Evolutionary conservation across 139 green algal species (phyloP).

Genomic region (Zygnema cylindricum): DNA sequence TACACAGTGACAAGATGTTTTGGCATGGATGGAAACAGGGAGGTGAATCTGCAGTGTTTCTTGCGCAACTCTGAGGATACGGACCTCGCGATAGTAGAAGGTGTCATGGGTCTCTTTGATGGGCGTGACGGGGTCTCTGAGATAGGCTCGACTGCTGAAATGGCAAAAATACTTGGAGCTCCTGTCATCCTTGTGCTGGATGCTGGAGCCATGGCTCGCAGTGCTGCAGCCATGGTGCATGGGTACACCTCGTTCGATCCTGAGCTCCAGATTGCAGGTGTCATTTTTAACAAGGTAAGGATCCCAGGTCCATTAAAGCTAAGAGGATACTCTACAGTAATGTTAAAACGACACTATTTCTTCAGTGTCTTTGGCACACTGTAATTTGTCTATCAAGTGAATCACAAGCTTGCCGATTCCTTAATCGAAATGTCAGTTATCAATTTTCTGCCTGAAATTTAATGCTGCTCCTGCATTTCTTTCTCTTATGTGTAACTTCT

Average conservation of each 20-base stretch:
- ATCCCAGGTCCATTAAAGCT: not conserved
- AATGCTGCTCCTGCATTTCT: too few species aligned
- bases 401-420: too few species aligned
- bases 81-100: constrained; percentile 84
- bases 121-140: constrained; percentile 73
- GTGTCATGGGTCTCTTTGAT: constrained; percentile 84
- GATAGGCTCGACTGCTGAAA: constrained; percentile 78
- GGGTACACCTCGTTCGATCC: constrained; percentile 78
- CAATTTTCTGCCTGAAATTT: too few species aligned
- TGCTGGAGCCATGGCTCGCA: constrained; percentile 69
- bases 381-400: too few species aligned
- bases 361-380: too few species aligned
- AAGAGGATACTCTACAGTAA: too few species aligned
- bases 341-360: too few species aligned
- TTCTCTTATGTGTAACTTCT: too few species aligned
- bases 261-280: constrained; percentile 70
- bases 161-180: constrained; percentile 74
- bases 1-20: too few species aligned
- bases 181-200: constrained; percentile 89
- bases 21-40: constrained; percentile 43
- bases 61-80: constrained; percentile 59
- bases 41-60: constrained; percentile 68
- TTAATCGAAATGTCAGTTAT: too few species aligned
- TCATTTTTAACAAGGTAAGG: constrained; percentile 84
- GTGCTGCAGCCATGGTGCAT: constrained; percentile 73